Conservation (phyloP, 805 yeast genomes). For the Ogataea degrootiae region DNA sequence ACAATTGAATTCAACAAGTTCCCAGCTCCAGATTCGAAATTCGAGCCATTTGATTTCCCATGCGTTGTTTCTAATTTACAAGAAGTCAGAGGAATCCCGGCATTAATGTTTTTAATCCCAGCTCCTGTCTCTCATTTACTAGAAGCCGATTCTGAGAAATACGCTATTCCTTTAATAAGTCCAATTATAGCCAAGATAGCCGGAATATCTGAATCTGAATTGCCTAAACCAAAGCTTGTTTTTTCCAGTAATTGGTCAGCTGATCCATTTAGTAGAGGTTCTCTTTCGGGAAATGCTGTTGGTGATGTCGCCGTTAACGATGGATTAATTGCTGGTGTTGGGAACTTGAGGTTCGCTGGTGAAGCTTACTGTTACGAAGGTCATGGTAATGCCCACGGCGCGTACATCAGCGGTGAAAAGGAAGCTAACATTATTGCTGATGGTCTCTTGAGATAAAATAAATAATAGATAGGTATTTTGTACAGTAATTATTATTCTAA, state of each 20-base stretch:
- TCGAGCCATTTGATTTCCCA: conserved; percentile 28
- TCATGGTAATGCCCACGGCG: conserved; percentile 53
- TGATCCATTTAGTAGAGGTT: conserved; percentile 47
- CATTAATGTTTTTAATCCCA: conserved; percentile 41
- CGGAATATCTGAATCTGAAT: conserved; percentile 14
- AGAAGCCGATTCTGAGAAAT: conserved; percentile 33
- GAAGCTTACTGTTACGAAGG: conserved; percentile 50
- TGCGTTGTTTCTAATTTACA: conserved; percentile 24
- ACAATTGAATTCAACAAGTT: conserved; percentile 13
- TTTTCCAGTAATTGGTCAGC: conserved; percentile 40
- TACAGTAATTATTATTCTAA: background rate
- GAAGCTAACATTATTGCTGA: conserved; percentile 32
- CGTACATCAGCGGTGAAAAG: conserved; percentile 44
- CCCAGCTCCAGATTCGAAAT: conserved; percentile 2
- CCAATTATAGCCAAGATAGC: conserved; percentile 35
- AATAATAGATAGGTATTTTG: background rate
- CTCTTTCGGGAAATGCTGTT: conserved; percentile 39
- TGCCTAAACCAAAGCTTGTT: conserved; percentile 24
- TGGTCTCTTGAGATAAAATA: background rate
- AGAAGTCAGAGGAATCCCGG: conserved; percentile 27
- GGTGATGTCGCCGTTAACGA: conserved; percentile 37
- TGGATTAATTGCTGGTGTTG: conserved; percentile 27
- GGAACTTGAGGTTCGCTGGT: conserved; percentile 47
- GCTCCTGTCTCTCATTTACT: conserved; percentile 44
- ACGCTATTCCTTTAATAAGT: conserved; percentile 38